Conservation (phyloP, 2,329 filamentous ascomycete species). For the Nigrospora sphaerica region DNA sequence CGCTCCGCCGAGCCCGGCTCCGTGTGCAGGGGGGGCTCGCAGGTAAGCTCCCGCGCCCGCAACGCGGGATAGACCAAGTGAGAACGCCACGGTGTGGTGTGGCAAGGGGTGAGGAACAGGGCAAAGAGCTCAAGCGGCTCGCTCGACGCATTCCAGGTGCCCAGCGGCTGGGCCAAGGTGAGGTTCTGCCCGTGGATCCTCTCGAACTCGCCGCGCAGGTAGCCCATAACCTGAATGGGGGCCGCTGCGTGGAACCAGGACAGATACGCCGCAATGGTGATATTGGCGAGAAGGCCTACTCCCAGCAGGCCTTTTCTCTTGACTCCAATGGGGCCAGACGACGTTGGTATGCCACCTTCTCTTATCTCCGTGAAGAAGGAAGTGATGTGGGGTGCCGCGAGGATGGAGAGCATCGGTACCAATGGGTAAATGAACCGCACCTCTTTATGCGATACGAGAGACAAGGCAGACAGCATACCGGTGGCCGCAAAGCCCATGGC, state of each 20-base stretch:
- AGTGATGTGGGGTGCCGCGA: constrained; percentile 62
- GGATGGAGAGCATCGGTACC: constrained; percentile 75
- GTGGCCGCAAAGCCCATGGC: constrained; percentile 52
- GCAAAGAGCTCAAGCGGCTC: constrained; percentile 48
- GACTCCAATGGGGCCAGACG: constrained; percentile 17
- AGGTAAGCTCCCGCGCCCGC: constrained; percentile 76
- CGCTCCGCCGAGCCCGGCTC: constrained; percentile 53
- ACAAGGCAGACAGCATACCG: constrained; percentile 57
- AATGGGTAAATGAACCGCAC: constrained; percentile 94
- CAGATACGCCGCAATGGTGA: constrained; percentile 66
- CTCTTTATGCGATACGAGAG: constrained; percentile 87
- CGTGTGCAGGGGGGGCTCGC: constrained; percentile 76
- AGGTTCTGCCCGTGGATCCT: constrained; percentile 39
- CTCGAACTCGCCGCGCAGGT: constrained; percentile 70
- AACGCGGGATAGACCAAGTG: constrained; percentile 72
- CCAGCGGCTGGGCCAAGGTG: constrained; percentile 15
- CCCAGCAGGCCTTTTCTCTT: constrained; percentile 51
- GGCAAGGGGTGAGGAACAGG: constrained; percentile 90
- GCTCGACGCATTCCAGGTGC: constrained; percentile 16
- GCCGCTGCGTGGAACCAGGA: constrained; percentile 75
- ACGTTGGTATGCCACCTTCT: constrained; percentile 16
- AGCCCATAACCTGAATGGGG: constrained; percentile 64
- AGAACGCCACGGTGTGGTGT: constrained; percentile 91
- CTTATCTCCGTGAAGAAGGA: constrained; percentile 52
- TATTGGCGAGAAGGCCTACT: constrained; percentile 56